Percentiles rank a stretch among this genome's conserved stretches.
Evolutionary conservation across 2,329 filamentous ascomycete species (phyloP).

Genomic region (Aspergillus jensenii): DNA sequence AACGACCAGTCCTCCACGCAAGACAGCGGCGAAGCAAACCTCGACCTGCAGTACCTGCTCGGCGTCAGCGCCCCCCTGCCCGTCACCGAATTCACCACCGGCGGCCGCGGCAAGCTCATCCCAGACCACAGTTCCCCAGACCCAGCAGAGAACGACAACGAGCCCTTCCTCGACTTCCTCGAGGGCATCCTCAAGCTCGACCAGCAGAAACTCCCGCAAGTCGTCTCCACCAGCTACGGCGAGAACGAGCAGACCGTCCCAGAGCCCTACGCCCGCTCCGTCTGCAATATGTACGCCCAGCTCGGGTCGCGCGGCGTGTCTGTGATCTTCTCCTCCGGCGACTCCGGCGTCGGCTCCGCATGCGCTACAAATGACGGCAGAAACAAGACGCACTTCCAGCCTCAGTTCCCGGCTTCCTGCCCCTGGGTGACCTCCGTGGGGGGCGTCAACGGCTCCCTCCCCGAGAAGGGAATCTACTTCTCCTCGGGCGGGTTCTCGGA

Average conservation of each 20-base stretch:
- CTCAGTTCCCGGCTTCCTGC: slow-evolving; percentile 42
- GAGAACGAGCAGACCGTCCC: slow-evolving; percentile 43
- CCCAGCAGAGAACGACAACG: slow-evolving; percentile 44
- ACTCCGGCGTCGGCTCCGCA: slow-evolving; percentile 45
- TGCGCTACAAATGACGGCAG: slow-evolving; percentile 36
- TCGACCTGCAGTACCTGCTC: slow-evolving; percentile 52
- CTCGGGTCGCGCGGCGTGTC: slow-evolving; percentile 52
- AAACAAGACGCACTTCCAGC: slow-evolving; percentile 41
- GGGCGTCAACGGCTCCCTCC: slow-evolving; percentile 37
- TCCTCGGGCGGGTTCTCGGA: slow-evolving; percentile 45
- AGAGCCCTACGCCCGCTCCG: slow-evolving; percentile 34
- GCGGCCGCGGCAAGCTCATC: slow-evolving; percentile 46
- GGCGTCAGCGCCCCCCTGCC: slow-evolving; percentile 46
- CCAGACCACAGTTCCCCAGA: slow-evolving; percentile 50
- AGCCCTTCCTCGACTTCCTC: slow-evolving; percentile 44
- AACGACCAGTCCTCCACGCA: slow-evolving; percentile 36
- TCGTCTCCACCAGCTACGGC: slow-evolving; percentile 43
- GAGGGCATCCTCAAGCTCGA: slow-evolving; percentile 32
- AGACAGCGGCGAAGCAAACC: slow-evolving; percentile 50
- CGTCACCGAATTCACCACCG: slow-evolving; percentile 49
- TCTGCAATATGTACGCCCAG: slow-evolving; percentile 49
- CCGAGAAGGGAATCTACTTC: slow-evolving; percentile 41
- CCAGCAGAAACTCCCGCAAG: slow-evolving; percentile 33
- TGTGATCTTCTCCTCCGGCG: slow-evolving; percentile 51
- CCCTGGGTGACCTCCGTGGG: slow-evolving; percentile 45